Conservation (phyloP, 176 grass and related monocot species). For the Oryza glaberrima region DNA sequence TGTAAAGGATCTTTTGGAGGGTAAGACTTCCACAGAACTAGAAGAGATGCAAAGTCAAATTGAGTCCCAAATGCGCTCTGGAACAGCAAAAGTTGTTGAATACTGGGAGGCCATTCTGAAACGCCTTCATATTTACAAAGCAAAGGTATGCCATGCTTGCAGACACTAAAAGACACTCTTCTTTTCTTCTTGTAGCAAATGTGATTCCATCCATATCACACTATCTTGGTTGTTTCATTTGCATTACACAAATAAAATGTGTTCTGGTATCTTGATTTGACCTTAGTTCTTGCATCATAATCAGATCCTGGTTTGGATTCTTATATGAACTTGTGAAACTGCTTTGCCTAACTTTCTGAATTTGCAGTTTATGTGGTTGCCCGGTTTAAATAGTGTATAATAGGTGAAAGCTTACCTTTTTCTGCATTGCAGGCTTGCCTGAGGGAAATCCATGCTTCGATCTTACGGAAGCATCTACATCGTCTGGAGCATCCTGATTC, state of each 20-base stretch:
- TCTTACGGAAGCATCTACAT: conserved; percentile 90
- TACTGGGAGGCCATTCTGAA: conserved; percentile 98
- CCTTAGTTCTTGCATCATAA: conserved; percentile 8
- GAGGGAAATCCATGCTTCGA: conserved; percentile 92
- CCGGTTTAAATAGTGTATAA: neutral
- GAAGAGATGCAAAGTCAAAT: conserved; percentile 92
- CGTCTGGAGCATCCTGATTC: conserved; percentile 62
- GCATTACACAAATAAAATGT: conserved; percentile 14
- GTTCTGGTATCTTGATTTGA: neutral
- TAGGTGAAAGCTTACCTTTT: conserved; percentile 23
- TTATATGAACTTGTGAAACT: conserved; percentile 22
- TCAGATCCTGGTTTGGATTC: conserved; percentile 24
- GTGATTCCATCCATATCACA: neutral
- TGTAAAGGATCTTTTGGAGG: conserved; percentile 88
- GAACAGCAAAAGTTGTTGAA: conserved; percentile 97
- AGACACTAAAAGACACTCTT: conserved; percentile 24
- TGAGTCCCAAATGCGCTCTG: conserved; percentile 93
- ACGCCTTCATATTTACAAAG: conserved; percentile 94
- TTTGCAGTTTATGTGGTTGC: conserved; percentile 23
- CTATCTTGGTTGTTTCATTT: neutral
- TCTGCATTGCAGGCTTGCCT: conserved; percentile 65
- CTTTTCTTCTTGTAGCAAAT: conserved; percentile 26
- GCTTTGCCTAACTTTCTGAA: conserved; percentile 5
- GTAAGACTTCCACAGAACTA: conserved; percentile 69
- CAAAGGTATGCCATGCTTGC: conserved; percentile 73